Conservation (phyloP, 345 rosid genomes). For the Heritiera littoralis region DNA sequence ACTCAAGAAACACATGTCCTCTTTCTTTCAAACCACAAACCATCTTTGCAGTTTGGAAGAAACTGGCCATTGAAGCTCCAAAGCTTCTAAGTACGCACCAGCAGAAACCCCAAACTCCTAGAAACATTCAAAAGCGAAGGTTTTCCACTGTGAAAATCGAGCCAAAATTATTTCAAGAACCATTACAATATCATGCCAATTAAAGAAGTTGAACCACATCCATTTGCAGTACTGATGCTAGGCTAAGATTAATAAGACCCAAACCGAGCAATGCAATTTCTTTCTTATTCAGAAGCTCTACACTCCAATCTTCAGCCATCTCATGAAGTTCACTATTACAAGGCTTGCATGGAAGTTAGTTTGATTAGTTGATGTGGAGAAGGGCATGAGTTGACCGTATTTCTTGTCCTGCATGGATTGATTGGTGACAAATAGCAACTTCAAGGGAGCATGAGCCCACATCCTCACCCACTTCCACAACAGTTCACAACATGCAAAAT, state of each 20-base stretch:
- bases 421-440: conserved; percentile 27
- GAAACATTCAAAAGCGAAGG: not conserved
- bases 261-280: not conserved
- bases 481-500: conserved; percentile 30
- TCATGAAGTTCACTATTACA: not conserved
- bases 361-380: not conserved
- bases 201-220: not conserved
- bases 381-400: not conserved
- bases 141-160: not conserved
- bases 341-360: not conserved
- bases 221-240: not conserved
- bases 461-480: conserved; percentile 25
- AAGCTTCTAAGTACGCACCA: not conserved
- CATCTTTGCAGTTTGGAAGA: too few species aligned
- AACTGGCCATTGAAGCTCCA: too few species aligned
- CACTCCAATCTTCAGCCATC: not conserved
- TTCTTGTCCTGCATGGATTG: conserved; percentile 6
- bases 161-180: not conserved
- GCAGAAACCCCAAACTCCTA: not conserved
- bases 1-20: too few species aligned
- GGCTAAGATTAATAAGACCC: not conserved
- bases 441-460: conserved; percentile 26
- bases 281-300: not conserved
- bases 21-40: too few species aligned
- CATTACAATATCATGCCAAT: not conserved